These are phyloP conservation scores for Hypoxylon sp. DNA, from an alignment of 2,329 filamentous ascomycete genomes.

Conservation along the genomic window DNA sequence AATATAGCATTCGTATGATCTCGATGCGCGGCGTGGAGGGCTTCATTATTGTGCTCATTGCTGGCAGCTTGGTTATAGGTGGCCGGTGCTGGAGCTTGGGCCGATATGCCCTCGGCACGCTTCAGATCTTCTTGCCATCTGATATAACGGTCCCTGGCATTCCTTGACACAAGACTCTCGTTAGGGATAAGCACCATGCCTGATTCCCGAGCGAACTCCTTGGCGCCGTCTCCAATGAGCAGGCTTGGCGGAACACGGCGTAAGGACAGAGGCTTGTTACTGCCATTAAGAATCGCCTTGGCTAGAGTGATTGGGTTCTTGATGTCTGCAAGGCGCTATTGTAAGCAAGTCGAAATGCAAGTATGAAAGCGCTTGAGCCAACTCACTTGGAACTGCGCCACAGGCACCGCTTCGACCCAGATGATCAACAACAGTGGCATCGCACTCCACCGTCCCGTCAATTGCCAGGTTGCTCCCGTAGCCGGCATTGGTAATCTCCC, in stretches of 20 bases:
- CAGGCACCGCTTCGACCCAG: conserved; percentile 90
- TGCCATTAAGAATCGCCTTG: conserved; percentile 80
- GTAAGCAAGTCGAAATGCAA: conserved; percentile 5
- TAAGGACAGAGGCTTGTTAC: conserved; percentile 79
- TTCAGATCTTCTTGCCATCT: conserved; percentile 80
- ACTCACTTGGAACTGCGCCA: conserved; percentile 87
- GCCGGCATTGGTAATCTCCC: conserved; percentile 95
- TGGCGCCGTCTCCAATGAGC: conserved; percentile 84
- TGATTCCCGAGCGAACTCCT: conserved; percentile 82
- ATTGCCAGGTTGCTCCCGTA: conserved; percentile 95
- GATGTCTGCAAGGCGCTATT: conserved; percentile 68
- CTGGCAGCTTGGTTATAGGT: conserved; percentile 21
- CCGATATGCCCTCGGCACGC: conserved; percentile 61
- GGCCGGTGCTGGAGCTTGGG: conserved; percentile 41
- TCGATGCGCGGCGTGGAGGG: conserved; percentile 41
- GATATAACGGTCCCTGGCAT: conserved; percentile 78
- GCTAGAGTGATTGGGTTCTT: conserved; percentile 92
- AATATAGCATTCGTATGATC: conserved; percentile 64
- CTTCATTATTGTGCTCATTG: conserved; percentile 19
- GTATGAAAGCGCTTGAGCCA: conserved; percentile 3
- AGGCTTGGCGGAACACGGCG: conserved; percentile 92
- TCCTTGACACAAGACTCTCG: conserved; percentile 80
- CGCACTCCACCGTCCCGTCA: conserved; percentile 90
- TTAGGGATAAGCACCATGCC: conserved; percentile 77
- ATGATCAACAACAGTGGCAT: conserved; percentile 93